Base-by-base conservation (phyloP, 805 yeast genomes). In the Naumovozyma castellii region DNA sequence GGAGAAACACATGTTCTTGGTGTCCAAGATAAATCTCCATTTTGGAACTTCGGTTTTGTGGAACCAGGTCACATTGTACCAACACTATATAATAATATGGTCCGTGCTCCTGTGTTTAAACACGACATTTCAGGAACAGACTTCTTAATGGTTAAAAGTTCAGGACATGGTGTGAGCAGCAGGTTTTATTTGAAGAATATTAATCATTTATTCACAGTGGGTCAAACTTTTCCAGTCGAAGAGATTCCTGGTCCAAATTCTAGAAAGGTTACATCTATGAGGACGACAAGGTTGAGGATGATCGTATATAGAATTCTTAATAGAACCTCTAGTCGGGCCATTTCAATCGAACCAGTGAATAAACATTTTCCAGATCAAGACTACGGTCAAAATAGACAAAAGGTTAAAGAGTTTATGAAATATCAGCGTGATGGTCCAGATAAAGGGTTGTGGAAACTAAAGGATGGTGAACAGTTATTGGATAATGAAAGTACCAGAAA, bases 221-320 rank as follows among this genome's bases (percentile, higher is more conserved):
- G 98, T 1, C 95, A 92, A 56, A 74, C 84, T 0, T 78, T 86
- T 49, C 98, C 98, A 1, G 95, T 86, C 2, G 84, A 84, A 35
- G 96, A 86, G 53, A 81, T 92, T 27, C 98, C 98, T 0, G 97
- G 97, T 1, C 98, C 98, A 2, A 96, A 92, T 57, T 86, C 97
- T 1, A 75, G 98, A 60, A 87, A 86, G 53, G 97, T 88, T 17
- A 88, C 97, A 1, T 81, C 95, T 3, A 88, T 94, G 18, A 78
- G 87, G 32, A 88, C 90, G 53, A 88, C 87, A 55, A 71, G 98
- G 45, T 66, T 92, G 48, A 87, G 84, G 60, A 88, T 92, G 96
- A 79, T 92, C 50, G 97, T 87, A 2, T 90, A 76, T 53, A 74
- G 97, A 39, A 84, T 87, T 0, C 67, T 92, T 61, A 85, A 87